Base-by-base conservation (phyloP, 495 filamentous ascomycete species). In the Paragyromitra xinjiangensis region DNA sequence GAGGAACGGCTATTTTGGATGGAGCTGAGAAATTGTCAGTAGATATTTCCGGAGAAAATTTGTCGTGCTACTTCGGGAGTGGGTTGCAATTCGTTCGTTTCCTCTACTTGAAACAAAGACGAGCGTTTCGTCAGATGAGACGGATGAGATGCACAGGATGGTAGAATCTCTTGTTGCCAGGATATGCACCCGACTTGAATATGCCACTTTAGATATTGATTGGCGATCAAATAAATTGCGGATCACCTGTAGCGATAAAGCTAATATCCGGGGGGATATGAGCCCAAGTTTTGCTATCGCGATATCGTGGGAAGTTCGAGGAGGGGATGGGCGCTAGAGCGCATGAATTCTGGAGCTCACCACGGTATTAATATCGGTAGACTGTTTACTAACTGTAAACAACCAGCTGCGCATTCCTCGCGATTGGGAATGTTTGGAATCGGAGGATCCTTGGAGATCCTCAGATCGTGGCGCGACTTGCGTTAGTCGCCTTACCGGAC, bases 381-480 rank as follows among this genome's bases (percentile, higher is more conserved):
- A 2, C 26, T 19, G 39, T 50, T 9, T 24, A 34, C 51, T 61
- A 61, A 44, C 24, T 71, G 42, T 29, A 59, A 62, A 62, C 44
- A 53, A 53, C 3, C 29, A 42, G 59, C 37, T 53, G 22, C 34
- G 39, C 6, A 39, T 53, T 71, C 29, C 26, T 50, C 22, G 14
- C 19, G 34, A 40, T 64, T 64, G 45, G 59, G 62, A 64, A 40
- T 63, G 70, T 65, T 73, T 73, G 53, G 14, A 59, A 67, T 66
- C 51, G 51, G 51, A 55, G 59, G 61, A 58, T 64, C 69, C 61
- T 73, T 65, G 70, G 29, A 66, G 71, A 73, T 73, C 71, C 71
- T 29, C 40, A 61, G 71, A 73, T 73, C 71, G 71, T 73, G 71
- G 71, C 71, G 69, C 48, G 69, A 56, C 59, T 72, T 72, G 69